These are phyloP conservation scores for Candida koratica DNA, from an alignment of 805 yeast genomes.

Conservation along the genomic window DNA sequence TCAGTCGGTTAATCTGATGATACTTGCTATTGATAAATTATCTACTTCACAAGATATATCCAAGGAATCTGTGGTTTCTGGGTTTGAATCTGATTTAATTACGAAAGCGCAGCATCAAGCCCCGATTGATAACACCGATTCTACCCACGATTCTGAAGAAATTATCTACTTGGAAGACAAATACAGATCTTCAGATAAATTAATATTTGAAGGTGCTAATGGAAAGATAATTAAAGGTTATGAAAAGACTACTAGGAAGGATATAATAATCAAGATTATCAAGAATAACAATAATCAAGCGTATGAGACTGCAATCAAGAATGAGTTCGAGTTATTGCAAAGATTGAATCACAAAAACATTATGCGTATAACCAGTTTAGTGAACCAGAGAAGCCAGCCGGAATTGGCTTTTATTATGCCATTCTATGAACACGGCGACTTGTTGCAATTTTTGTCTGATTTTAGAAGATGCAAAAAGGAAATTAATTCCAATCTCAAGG, in stretches of 20 bases:
- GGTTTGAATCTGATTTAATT: too few species aligned
- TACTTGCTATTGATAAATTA: conserved; percentile 1
- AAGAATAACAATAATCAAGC: conserved; percentile 17
- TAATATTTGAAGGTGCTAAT: conserved; percentile 39
- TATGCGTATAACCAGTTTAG: conserved; percentile 26
- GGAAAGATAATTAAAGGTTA: conserved; percentile 35
- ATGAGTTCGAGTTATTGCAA: conserved; percentile 29
- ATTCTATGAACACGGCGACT: conserved; percentile 46
- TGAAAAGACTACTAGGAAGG: conserved; percentile 17
- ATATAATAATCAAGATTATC: conserved; percentile 30
- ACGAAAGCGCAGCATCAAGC: neutral
- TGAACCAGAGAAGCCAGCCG: conserved; percentile 10
- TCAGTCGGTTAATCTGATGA: conserved; percentile 1
- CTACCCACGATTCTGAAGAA: too few species aligned
- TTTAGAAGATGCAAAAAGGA: conserved; percentile 33
- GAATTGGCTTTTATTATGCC: conserved; percentile 37
- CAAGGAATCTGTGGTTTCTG: neutral
- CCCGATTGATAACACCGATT: neutral
- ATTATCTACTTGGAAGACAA: conserved; percentile 1
- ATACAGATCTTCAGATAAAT: conserved; percentile 5
- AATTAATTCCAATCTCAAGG: conserved; percentile 35
- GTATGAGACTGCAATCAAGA: conserved; percentile 23
- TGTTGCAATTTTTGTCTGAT: conserved; percentile 39
- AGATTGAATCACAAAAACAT: conserved; percentile 27
- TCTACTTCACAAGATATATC: neutral